Percentiles rank a stretch among this genome's conserved stretches.
Conservation (phyloP, 305 asterid genomes). For the Fraxinus baroniana region DNA sequence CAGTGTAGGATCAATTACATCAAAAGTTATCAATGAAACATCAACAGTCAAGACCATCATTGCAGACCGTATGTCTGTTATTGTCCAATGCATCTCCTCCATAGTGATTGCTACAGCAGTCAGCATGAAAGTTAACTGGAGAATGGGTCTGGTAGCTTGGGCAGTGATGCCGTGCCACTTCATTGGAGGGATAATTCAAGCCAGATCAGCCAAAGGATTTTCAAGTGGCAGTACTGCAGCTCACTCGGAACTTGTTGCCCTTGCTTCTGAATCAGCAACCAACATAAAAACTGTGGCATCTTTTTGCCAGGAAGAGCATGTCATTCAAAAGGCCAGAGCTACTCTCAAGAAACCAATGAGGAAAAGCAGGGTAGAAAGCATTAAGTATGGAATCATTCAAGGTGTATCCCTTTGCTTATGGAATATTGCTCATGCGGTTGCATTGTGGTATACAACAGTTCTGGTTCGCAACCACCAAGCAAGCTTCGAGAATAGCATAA, state of each 20-base stretch:
- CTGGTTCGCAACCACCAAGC: slow-evolving; percentile 61
- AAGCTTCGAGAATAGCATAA: slow-evolving; percentile 60
- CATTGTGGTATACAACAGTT: slow-evolving; percentile 69
- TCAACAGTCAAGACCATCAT: slow-evolving; percentile 75
- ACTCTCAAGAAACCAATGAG: slow-evolving; percentile 49
- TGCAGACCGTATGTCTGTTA: slow-evolving; percentile 73
- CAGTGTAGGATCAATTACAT: slow-evolving; percentile 57
- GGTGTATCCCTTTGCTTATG: slow-evolving; percentile 77
- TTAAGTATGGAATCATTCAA: slow-evolving; percentile 75
- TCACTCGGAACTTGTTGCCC: slow-evolving; percentile 59
- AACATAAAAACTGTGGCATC: slow-evolving; percentile 70
- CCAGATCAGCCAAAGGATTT: slow-evolving; percentile 81
- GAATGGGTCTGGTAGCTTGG: slow-evolving; percentile 88
- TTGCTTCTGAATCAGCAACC: slow-evolving; percentile 71
- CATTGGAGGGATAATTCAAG: slow-evolving; percentile 83
- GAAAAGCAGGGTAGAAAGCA: slow-evolving; percentile 58
- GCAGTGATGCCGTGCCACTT: slow-evolving; percentile 91
- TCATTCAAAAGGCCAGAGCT: slow-evolving; percentile 55
- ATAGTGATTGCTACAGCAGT: slow-evolving; percentile 72
- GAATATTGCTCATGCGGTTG: slow-evolving; percentile 89
- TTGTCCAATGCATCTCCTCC: slow-evolving; percentile 72
- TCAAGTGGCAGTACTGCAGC: slow-evolving; percentile 57
- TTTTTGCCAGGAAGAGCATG: slow-evolving; percentile 66
- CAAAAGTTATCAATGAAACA: slow-evolving; percentile 64
- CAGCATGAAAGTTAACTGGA: slow-evolving; percentile 72